Evolutionary conservation across 371 early-diverging fungal genomes (phyloP), one percentile per base, ranked within the genome.

Genomic region (Mucor mucedo): DNA sequence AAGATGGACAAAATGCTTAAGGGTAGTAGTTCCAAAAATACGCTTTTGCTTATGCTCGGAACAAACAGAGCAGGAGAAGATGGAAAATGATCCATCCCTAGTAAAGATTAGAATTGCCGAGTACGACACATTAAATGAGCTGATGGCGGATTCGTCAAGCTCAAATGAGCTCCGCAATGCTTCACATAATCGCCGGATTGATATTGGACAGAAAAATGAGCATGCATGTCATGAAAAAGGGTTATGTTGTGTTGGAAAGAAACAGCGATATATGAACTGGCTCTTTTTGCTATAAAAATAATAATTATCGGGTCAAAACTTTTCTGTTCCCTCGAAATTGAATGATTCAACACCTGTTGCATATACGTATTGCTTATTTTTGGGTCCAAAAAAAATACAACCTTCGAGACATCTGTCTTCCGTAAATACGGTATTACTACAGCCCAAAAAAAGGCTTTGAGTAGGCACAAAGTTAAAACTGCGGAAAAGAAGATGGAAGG

Each of bases 321-420:
- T 50, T 40, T 2, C 13, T 8, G 59, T 77, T 7, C 84, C 75
- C 7, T 68, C 76, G 39, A 68, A 62, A 33, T 62, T 84, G 1
- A 82, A 82, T 60, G 67, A 78, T 7, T 69, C 86, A 16, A 53
- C 59, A 21, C 67, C 71, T 10, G 87, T 85, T 8, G 69, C 21
- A 21, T 21, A 21, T 92, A 16, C 83, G 70, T 16, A 89, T 80
- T 14, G 78, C 84, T 2, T 92, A 92, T 62, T 86, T 84, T 0
- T 85, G 86, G 85, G 48, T 89, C 0, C 44, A 48, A 41, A 67
- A 65, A 38, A 73, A 62, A 7, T 60, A 5, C 28, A 16, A 14
- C 30, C 62, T 14, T 27, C 9, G n/a, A 42, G 89, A 60, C 57
- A 62, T 42, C 89, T 4, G 35, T 50, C 1, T 92, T 85, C 82